Evolutionary conservation across 441 rosid species (phyloP), one percentile per base, ranked within the genome.

Genomic region (Pelargonium australe): DNA sequence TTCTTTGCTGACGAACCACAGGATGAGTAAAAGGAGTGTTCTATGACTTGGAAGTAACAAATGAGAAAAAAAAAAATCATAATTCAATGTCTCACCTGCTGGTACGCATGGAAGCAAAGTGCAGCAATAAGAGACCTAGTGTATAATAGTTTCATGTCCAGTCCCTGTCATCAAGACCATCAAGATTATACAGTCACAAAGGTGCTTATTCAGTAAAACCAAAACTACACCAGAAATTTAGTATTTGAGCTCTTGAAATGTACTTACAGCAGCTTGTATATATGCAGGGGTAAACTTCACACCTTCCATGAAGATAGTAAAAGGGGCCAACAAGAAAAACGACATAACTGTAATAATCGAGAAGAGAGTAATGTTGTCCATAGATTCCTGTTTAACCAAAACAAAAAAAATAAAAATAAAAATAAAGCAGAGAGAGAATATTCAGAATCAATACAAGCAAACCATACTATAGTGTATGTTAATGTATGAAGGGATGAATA

Each of bases 291-390:
- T 85, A 70, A 92, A 90, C 82, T 86, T 92, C 79, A 89, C 84
- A 71, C 98, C 99, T 83, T 92, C 99, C 72, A 78, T 79, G 77
- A 90, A 85, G 81, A 84, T 17, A 73, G 99, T 74, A 75, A 84
- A 90, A 25, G 98, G 99, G 75, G 93, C 87, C 73, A 89, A 76
- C 76, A 91, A 69, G 79, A 90, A 19, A 68, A 92, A 84, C 65
- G 99, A 92, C 98, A 95, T 89, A 43, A 95, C 62, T 57, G 99
- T 95, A 74, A 95, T 92, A 55, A 95, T 84, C 3, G 98, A 92
- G 86, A 95, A 95, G 70, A 95, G 87, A 12, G 96, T 95, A 68
- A 95, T 92, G 85, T 92, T 95, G 87, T 95, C 99, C 86, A 95
- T 60, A 40, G 98, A 84, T 60, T 84, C 99, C 97, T 95, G 92